A percentile compares a stretch with the other conserved stretches of the same genome.
Conservation (phyloP, 2,329 filamentous ascomycete species). For the Pseudocercospora cruenta region DNA sequence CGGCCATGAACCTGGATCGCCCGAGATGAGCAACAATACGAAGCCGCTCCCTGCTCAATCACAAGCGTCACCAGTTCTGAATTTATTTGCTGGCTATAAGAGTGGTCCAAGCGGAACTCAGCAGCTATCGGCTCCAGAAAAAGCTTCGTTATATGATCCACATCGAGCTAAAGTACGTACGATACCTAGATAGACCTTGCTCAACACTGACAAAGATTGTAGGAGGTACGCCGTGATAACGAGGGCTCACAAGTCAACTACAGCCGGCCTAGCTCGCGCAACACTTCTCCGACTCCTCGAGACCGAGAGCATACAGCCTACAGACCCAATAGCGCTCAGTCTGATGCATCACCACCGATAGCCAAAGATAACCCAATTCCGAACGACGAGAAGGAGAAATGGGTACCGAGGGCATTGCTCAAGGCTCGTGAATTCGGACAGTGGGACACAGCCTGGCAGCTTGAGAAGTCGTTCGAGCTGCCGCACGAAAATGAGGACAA, state of each 20-base stretch:
- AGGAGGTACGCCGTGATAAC: not conserved
- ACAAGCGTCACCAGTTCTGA: not conserved
- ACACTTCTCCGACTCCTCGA: not conserved
- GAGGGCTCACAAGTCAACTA: not conserved
- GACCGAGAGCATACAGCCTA: not conserved
- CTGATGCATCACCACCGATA: not conserved
- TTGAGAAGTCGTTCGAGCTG: not conserved
- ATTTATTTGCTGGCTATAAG: not conserved
- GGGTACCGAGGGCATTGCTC: not conserved
- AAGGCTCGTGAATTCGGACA: not conserved
- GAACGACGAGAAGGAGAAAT: not conserved
- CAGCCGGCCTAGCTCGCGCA: not conserved
- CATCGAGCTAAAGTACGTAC: not conserved
- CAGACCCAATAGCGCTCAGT: not conserved
- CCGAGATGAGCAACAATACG: not conserved
- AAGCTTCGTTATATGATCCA: not conserved
- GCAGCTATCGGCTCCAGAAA: not conserved
- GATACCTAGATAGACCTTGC: too few species aligned
- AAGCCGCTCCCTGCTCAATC: conserved; percentile 1
- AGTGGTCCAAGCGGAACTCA: not conserved
- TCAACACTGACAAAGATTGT: not conserved
- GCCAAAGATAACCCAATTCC: too few species aligned
- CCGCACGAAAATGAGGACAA: not conserved
- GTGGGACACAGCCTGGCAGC: not conserved
- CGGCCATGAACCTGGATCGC: not conserved